phyloP scores from a whole-genome alignment of 129 eudicot genomes.

The Calendula officinalis region DNA sequence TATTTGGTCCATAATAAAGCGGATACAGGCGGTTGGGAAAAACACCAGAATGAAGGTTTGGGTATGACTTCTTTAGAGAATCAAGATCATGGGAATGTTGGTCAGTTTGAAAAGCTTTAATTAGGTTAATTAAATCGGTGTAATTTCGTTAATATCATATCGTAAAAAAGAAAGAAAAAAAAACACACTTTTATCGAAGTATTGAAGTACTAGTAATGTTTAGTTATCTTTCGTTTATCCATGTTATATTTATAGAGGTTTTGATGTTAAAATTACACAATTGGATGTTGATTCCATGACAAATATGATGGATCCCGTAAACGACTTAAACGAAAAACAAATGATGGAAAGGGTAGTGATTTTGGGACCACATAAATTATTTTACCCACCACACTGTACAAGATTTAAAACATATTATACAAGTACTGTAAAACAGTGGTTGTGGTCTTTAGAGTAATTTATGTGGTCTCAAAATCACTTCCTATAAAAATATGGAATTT shows the following conservation, averaged over 20 bases:
- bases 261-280: not conserved
- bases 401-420: too few relatives aligned
- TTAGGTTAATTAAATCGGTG: not conserved
- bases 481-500: conserved; percentile 47
- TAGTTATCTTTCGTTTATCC: not conserved
- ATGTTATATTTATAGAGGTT: not conserved
- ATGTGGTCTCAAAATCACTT: too few relatives aligned
- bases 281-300: conserved; percentile 71
- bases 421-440: too few relatives aligned
- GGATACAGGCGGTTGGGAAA: not conserved
- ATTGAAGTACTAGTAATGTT: too few relatives aligned
- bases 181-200: too few relatives aligned
- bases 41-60: not conserved
- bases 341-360: too few relatives aligned
- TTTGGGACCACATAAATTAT: too few relatives aligned
- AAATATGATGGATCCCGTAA: conserved; percentile 78
- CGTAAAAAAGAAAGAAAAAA: not conserved
- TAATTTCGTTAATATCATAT: conserved; percentile 14
- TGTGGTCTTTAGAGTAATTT: too few relatives aligned
- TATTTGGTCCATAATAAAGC: not conserved
- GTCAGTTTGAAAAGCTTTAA: not conserved
- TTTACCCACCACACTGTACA: too few relatives aligned
- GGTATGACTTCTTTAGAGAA: not conserved
- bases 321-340: conserved; percentile 65
- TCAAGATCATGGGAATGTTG: not conserved